phyloP scores from a whole-genome alignment of 345 rosid genomes.

The Salix brachista region DNA sequence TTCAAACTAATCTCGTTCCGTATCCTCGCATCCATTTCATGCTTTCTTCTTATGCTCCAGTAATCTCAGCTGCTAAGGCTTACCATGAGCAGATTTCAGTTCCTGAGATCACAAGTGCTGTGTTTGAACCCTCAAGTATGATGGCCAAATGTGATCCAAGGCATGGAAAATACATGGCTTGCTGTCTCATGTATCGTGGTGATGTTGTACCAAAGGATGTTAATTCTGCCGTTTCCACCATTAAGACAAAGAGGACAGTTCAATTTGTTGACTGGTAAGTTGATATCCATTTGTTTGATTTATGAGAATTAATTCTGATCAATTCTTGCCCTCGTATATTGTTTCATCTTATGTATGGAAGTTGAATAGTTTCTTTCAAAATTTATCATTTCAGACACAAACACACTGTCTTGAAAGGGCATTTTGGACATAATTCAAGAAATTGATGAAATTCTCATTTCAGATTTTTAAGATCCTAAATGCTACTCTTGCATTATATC shows the following conservation, averaged over 20 bases:
- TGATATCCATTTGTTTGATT: too few species aligned
- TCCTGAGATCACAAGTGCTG: constrained; percentile 33
- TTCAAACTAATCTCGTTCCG: not conserved
- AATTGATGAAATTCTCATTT: too few species aligned
- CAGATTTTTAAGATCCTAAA: too few species aligned
- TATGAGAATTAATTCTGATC: too few species aligned
- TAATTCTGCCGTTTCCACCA: constrained; percentile 66
- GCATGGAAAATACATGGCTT: constrained; percentile 85
- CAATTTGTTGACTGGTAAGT: constrained; percentile 86
- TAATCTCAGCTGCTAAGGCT: not conserved
- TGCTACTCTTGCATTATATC: too few species aligned
- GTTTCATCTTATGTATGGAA: too few species aligned
- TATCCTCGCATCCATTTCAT: not conserved
- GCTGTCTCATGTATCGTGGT: constrained; percentile 82
- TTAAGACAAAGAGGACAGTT: constrained; percentile 74
- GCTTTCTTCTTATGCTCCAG: constrained; percentile 1
- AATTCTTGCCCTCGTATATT: too few species aligned
- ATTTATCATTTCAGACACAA: too few species aligned
- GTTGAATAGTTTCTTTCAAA: too few species aligned
- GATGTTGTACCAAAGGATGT: constrained; percentile 82
- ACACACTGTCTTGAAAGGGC: not conserved
- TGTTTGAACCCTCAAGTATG: constrained; percentile 79
- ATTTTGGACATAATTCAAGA: too few species aligned
- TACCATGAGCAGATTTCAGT: not conserved
- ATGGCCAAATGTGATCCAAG: constrained; percentile 91